phyloP scores from a whole-genome alignment of 371 early-diverging fungal species.

The Massospora cicadina region DNA sequence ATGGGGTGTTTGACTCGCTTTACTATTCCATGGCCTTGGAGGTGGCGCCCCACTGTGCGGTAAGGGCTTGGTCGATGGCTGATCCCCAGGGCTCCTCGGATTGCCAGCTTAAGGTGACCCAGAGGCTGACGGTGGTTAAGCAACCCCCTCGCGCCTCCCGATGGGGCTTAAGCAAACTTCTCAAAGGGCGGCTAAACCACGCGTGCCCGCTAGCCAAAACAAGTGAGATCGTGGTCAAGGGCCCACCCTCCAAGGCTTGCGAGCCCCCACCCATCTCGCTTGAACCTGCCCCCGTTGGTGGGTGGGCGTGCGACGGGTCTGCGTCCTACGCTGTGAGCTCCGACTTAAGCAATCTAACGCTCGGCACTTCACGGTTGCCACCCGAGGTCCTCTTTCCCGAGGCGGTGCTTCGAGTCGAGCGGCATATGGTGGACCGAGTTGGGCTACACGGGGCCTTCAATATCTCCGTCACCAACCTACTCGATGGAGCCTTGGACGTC shows the following conservation, averaged over 20 bases:
- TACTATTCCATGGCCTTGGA: constrained; percentile 77
- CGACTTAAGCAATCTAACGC: neutral
- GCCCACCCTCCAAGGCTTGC: neutral
- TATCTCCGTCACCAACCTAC: neutral
- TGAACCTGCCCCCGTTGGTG: neutral
- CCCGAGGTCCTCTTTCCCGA: neutral
- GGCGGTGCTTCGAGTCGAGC: neutral
- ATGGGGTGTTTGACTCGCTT: constrained; percentile 70
- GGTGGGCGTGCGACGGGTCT: neutral
- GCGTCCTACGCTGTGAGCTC: neutral
- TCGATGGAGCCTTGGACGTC: neutral
- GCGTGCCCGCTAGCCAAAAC: neutral
- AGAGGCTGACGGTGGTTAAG: constrained; percentile 3
- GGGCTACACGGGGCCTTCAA: neutral
- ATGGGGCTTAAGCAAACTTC: neutral
- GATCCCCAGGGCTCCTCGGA: neutral
- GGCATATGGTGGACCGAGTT: neutral
- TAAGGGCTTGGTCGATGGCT: constrained; percentile 15
- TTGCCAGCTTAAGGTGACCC: neutral
- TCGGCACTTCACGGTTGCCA: neutral
- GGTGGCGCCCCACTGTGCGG: constrained; percentile 32
- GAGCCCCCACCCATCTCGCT: neutral
- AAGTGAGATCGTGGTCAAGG: neutral
- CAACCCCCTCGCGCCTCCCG: neutral
- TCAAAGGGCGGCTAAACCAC: neutral